phyloP scores from a whole-genome alignment of 2,329 filamentous ascomycete species.

The Cercospora sesami region DNA sequence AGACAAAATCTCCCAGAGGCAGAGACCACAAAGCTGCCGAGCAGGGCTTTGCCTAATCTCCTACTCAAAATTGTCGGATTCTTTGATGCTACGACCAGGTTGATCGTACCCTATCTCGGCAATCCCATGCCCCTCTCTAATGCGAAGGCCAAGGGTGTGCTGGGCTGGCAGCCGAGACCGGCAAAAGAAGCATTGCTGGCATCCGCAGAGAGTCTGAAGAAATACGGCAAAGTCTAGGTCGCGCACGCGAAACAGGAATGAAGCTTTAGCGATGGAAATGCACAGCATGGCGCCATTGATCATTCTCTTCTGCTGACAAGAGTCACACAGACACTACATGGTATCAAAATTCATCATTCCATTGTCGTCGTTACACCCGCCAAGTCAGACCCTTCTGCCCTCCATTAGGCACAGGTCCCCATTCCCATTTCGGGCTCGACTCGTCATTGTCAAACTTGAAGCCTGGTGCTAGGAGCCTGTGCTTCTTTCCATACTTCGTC shows the following conservation, averaged over 20 bases:
- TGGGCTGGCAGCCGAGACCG: neutral
- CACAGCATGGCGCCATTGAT: neutral
- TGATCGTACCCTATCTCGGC: neutral
- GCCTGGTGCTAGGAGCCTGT: constrained; percentile 34
- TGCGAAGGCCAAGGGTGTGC: neutral
- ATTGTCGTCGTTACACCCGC: constrained; percentile 4
- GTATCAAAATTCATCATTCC: neutral
- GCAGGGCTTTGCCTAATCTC: constrained; percentile 27
- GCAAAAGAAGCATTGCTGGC: neutral
- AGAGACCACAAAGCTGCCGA: constrained; percentile 27
- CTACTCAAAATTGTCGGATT: constrained; percentile 19
- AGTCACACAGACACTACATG: neutral
- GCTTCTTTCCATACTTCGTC: constrained; percentile 31
- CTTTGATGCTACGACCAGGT: neutral
- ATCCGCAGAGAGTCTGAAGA: neutral
- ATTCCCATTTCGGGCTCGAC: constrained; percentile 18
- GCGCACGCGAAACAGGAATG: neutral
- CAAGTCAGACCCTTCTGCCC: constrained; percentile 18
- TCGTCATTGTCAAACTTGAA: constrained; percentile 27
- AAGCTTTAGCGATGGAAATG: neutral
- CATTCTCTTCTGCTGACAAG: neutral
- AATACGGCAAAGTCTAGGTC: neutral
- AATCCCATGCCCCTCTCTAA: neutral
- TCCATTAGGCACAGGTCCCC: constrained; percentile 26
- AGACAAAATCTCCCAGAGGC: constrained; percentile 25